A percentile compares a stretch with the other conserved stretches of the same genome.
These are phyloP conservation scores for Calonectria leucothoes DNA, from an alignment of 2,329 filamentous ascomycete species.

Conservation along the genomic window DNA sequence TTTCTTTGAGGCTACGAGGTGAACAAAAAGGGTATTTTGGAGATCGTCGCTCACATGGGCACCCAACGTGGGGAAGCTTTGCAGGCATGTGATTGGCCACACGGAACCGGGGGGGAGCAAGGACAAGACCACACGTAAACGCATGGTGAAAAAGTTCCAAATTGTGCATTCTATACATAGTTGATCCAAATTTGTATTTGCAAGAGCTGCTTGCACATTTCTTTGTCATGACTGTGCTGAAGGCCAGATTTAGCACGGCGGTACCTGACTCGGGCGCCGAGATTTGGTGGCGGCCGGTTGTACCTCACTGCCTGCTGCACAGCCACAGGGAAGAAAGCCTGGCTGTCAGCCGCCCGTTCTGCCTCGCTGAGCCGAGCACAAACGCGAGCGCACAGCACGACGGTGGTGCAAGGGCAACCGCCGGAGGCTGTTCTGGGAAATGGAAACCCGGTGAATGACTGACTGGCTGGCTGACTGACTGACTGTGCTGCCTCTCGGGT, in stretches of 20 bases:
- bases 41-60: conserved; percentile 24
- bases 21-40: neutral
- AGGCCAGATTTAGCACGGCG: neutral
- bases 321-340: conserved; percentile 5
- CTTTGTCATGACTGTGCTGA: neutral
- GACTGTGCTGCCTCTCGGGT: too few species aligned
- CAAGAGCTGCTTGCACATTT: neutral
- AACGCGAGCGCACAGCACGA: neutral
- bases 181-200: neutral
- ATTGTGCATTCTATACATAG: neutral
- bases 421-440: neutral
- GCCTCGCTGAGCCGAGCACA: conserved; percentile 8
- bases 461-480: too few species aligned
- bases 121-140: neutral
- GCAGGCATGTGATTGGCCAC: neutral
- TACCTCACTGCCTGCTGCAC: conserved; percentile 1
- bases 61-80: conserved; percentile 10
- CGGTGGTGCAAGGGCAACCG: neutral
- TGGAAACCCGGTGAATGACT: neutral
- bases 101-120: neutral
- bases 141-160: neutral
- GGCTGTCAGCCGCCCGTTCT: conserved; percentile 11
- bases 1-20: neutral
- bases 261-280: neutral
- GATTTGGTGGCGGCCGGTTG: neutral